A percentile compares a stretch with the other conserved stretches of the same genome.
Conservation (phyloP, 495 filamentous ascomycete genomes). For the Penicillium canescens region DNA sequence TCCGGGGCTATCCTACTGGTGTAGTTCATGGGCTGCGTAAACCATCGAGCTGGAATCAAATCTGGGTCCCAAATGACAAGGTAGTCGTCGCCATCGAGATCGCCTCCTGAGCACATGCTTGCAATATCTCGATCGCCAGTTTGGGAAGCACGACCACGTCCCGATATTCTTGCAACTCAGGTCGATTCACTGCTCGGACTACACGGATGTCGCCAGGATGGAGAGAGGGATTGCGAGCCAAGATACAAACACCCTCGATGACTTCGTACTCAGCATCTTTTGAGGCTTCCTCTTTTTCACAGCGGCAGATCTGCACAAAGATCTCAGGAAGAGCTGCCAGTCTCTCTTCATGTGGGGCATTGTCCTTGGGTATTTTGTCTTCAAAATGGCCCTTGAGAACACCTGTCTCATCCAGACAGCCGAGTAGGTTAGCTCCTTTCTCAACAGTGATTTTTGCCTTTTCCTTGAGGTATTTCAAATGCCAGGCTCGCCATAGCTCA, state of each 20-base stretch:
- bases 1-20: slow-evolving; percentile 49
- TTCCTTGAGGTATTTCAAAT: slow-evolving; percentile 83
- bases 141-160: slow-evolving; percentile 84
- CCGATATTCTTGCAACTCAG: slow-evolving; percentile 68
- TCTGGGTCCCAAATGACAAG: slow-evolving; percentile 89
- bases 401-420: slow-evolving; percentile 81
- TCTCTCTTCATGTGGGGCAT: slow-evolving; percentile 33
- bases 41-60: slow-evolving; percentile 69
- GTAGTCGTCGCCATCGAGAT: slow-evolving; percentile 95
- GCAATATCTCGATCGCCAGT: slow-evolving; percentile 82
- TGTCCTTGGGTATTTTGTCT: slow-evolving; percentile 18
- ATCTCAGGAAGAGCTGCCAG: slow-evolving; percentile 72
- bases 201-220: slow-evolving; percentile 93
- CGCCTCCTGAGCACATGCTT: slow-evolving; percentile 94
- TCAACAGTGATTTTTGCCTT: slow-evolving; percentile 85
- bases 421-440: slow-evolving; percentile 83
- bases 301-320: slow-evolving; percentile 74
- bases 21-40: slow-evolving; percentile 75
- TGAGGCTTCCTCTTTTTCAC: slow-evolving; percentile 18
- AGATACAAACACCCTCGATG: slow-evolving; percentile 75
- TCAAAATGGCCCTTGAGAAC: slow-evolving; percentile 69
- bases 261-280: slow-evolving; percentile 56
- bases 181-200: slow-evolving; percentile 78
- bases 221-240: slow-evolving; percentile 91
- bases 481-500: slow-evolving; percentile 78